Percentiles rank a stretch among this genome's conserved stretches.
Conservation (phyloP, 768 basidiomycete species). For the Boletellus ananiceps region DNA sequence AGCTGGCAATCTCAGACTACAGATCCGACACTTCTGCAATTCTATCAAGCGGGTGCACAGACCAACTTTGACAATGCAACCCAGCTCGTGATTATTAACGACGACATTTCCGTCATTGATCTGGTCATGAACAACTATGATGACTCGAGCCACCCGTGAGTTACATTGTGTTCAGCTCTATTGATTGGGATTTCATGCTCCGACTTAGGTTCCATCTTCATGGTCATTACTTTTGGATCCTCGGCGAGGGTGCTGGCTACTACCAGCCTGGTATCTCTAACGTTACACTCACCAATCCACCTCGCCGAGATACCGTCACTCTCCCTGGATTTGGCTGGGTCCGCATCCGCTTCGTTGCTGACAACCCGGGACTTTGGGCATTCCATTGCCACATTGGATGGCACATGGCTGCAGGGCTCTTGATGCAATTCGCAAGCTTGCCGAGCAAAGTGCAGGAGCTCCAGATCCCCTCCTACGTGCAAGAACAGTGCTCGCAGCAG, state of each 20-base stretch:
- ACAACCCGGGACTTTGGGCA: conserved; percentile 44
- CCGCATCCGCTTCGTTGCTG: conserved; percentile 38
- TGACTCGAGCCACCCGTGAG: conserved; percentile 31
- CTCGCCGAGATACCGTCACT: conserved; percentile 40
- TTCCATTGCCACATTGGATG: conserved; percentile 42
- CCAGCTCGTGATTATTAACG: conserved; percentile 24
- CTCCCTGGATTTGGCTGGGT: conserved; percentile 37
- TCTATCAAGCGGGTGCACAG: conserved; percentile 21
- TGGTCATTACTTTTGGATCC: conserved; percentile 33
- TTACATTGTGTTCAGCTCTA: not conserved
- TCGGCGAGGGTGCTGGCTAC: conserved; percentile 34
- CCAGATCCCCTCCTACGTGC: conserved; percentile 32
- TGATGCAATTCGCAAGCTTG: conserved; percentile 39
- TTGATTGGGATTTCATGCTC: not conserved
- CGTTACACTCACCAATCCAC: conserved; percentile 34
- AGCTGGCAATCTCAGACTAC: conserved; percentile 25
- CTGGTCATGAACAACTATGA: conserved; percentile 22
- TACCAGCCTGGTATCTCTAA: conserved; percentile 27
- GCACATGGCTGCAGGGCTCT: conserved; percentile 39
- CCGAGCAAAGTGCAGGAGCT: conserved; percentile 33
- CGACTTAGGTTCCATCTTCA: conserved; percentile 35
- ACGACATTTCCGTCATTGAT: conserved; percentile 28
- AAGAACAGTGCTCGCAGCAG: conserved; percentile 33
- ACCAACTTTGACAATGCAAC: conserved; percentile 21
- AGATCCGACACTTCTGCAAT: conserved; percentile 28